phyloP scores from a whole-genome alignment of 176 grass and related monocot species.

The Panicum miliaceum region DNA sequence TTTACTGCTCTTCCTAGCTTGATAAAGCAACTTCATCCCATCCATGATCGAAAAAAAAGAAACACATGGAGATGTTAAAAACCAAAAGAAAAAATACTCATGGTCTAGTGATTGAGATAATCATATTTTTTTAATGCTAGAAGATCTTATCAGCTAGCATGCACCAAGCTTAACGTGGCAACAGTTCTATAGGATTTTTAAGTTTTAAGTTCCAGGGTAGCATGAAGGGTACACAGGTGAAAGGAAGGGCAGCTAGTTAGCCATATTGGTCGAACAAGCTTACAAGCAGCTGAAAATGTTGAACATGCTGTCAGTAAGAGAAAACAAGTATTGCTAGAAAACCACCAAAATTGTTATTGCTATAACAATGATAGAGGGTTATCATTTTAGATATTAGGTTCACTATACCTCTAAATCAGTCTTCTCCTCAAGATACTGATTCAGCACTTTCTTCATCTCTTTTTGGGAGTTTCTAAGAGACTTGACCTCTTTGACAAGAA shows the following conservation, averaged over 20 bases:
- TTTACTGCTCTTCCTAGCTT: constrained; percentile 9
- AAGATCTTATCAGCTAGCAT: not conserved
- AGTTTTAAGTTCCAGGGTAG: not conserved
- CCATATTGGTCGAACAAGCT: constrained; percentile 21
- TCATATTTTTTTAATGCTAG: constrained; percentile 5
- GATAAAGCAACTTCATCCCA: not conserved
- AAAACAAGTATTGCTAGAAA: constrained; percentile 27
- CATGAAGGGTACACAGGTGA: not conserved
- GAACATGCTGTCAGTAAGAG: constrained; percentile 31
- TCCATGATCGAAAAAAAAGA: not conserved
- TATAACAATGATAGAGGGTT: constrained; percentile 11
- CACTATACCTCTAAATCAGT: constrained; percentile 81
- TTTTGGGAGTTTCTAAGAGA: constrained; percentile 87
- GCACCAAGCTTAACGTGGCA: not conserved
- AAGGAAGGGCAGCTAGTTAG: not conserved
- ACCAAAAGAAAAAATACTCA: not conserved
- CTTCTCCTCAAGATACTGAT: constrained; percentile 79
- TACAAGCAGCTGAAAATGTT: constrained; percentile 10
- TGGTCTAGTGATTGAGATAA: not conserved
- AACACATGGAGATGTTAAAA: not conserved
- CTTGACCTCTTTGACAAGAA: constrained; percentile 96
- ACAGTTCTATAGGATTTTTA: not conserved
- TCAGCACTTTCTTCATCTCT: constrained; percentile 77
- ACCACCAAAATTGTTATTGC: not conserved
- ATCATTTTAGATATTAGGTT: constrained; percentile 3